Base-by-base conservation (phyloP, 306 rosid genomes). In the Gastrolobium bilobum region DNA sequence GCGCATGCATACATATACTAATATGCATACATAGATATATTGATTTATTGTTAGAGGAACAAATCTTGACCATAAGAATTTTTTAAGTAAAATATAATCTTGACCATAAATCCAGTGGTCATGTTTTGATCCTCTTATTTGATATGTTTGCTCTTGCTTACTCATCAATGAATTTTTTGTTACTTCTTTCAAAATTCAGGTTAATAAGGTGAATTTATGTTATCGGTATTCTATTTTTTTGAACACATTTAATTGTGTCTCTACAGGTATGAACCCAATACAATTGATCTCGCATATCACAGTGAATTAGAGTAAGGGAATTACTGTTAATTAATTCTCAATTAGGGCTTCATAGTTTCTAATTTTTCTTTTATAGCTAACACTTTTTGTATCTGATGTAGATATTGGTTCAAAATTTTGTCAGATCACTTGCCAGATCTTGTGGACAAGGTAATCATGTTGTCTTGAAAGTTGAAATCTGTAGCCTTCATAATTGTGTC, bases 231-330 rank as follows among this genome's bases (percentile, higher is more conserved):
- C 10, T 56, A 43, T 59, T 29, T 59, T 30, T 71, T 31, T 53
- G 33, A 58, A 53, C 7, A 48, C 78, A 47, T 78, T 71, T 15
- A 79, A 73, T 73, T 84, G 15, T 35, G 51, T 66, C 20, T 64
- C 47, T 85, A 59, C 92, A 96, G 99, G 88, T 96, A 96, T 76
- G 99, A 96, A 73, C 99, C 99, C 58, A 93, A 96, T 66, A 96
- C 99, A 11, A 93, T 96, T 80, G 99, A 96, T 87, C 98, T 96
- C 37, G 81, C 96, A 44, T 93, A 93, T 84, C 94, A 67, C 71
- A 69, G 86, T 71, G 99, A 96, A 87, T 82, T 96, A 73, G 94
- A 96, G 99, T 96, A 84, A 93, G 98, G 77, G 74, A 61, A 56
- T 76, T 65, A 30, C 47, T 52, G 58, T 69, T 75, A 52, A 8